Evolutionary conservation across 1,139 yeast species (phyloP), one percentile per base, ranked within the genome.

Genomic region (Debaryomyces psychrophilus): DNA sequence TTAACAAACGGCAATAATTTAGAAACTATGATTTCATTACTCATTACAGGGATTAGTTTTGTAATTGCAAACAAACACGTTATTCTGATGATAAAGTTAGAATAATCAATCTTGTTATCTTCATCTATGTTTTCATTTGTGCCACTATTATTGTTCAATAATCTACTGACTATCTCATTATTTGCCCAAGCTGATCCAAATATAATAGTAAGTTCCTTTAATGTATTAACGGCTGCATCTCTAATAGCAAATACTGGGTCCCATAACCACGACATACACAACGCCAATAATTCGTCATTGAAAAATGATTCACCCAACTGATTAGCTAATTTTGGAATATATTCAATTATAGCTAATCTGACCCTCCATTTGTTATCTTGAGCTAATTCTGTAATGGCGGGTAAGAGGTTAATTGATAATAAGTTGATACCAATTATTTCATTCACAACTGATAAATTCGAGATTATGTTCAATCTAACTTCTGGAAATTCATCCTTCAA

Each of bases 331-430:
- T 93, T 77, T 20, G 99, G 99, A 57, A 92, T 90, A 68, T 95
- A 95, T 65, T 95, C 97, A 61, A 95, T 95, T 52, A 95, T 93
- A 12, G 99, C 99, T 64, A 95, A 78, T 62, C 99, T 84, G 25
- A 95, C 98, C 61, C 99, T 83, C 99, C 99, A 95, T 63, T 92
- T 95, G 59, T 86, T 86, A 69, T 95, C 99, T 64, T 90, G 95
- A 7, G 99, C 98, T 55, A 95, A 79, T 58, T 93, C 97, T 20
- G 96, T 86, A 53, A 95, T 92, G 2, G 99, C 99, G 5, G 99
- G 99, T 54, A 95, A 76, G 53, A 95, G 77, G 43, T 90, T 86
- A 58, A 92, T 92, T 33, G 96, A 85, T 56, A 95, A 76, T 54
- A 88, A 74, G 58, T 87, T 92, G 56, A 93, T 90, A 28, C 99